These are phyloP conservation scores for Chrysanthemum lavandulifolium DNA, from an alignment of 129 eudicot species.

Conservation along the genomic window DNA sequence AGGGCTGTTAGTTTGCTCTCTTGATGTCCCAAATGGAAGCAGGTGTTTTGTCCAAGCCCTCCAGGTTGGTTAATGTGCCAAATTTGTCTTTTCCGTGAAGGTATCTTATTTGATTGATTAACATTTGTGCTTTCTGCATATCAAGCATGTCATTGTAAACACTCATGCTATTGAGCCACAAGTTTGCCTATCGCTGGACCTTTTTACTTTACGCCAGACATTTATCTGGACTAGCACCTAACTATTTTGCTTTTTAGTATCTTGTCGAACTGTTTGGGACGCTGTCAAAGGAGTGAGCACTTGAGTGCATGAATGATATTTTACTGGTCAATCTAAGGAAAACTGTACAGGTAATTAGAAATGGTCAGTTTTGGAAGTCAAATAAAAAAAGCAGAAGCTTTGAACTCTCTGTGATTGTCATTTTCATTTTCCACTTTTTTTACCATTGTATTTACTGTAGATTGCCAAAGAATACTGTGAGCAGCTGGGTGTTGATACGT, in stretches of 20 bases:
- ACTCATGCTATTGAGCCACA: conserved; percentile 41
- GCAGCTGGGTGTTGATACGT: conserved; percentile 87
- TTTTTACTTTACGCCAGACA: background rate
- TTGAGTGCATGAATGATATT: conserved; percentile 96
- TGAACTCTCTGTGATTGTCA: too few relatives aligned
- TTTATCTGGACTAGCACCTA: background rate
- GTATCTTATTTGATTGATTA: conserved; percentile 2
- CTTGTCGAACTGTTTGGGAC: conserved; percentile 94
- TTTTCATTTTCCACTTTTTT: background rate
- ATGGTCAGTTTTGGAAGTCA: too few relatives aligned
- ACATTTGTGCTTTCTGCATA: conserved; percentile 20
- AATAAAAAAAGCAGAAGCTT: too few relatives aligned
- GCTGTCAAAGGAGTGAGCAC: conserved; percentile 83
- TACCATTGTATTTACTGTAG: conserved; percentile 37
- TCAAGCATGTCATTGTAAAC: too few relatives aligned
- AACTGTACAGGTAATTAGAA: conserved; percentile 69
- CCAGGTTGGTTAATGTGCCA: conserved; percentile 47
- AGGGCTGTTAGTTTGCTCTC: too few relatives aligned
- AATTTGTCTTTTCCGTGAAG: conserved; percentile 5
- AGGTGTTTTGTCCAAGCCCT: conserved; percentile 87
- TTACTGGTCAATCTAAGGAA: conserved; percentile 83
- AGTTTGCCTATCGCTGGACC: conserved; percentile 25
- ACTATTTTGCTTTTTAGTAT: conserved; percentile 44
- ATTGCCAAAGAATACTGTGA: conserved; percentile 96
- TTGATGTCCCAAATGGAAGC: conserved; percentile 38